Percentiles rank a stretch among this genome's conserved stretches.
These are phyloP conservation scores for Sicyos baderoa DNA, from an alignment of 306 rosid species.

Conservation along the genomic window DNA sequence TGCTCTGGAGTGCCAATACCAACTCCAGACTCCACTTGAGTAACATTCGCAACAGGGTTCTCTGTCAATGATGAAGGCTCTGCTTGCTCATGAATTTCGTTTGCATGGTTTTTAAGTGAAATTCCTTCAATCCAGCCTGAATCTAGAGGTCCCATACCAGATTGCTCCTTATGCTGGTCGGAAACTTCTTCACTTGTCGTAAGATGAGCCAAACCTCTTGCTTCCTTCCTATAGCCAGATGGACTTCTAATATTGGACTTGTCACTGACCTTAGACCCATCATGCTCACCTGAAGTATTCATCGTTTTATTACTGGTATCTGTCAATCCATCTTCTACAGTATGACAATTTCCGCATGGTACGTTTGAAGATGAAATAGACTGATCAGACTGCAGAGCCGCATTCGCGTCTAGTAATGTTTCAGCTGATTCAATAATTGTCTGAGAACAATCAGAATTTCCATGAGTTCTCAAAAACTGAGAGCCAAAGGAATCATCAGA, in stretches of 20 bases:
- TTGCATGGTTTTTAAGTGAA: constrained; percentile 21
- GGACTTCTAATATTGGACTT: constrained; percentile 23
- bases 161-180: constrained; percentile 25
- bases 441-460: constrained; percentile 34
- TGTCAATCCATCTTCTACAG: constrained; percentile 34
- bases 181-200: constrained; percentile 22
- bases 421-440: constrained; percentile 30
- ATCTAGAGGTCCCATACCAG: constrained; percentile 30
- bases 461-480: constrained; percentile 38
- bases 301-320: constrained; percentile 20
- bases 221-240: constrained; percentile 24
- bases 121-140: constrained; percentile 26
- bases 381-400: constrained; percentile 26
- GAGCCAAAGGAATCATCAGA: constrained; percentile 50
- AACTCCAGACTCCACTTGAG: constrained; percentile 29
- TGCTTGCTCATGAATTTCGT: constrained; percentile 13
- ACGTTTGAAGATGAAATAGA: constrained; percentile 27
- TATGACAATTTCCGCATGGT: constrained; percentile 20
- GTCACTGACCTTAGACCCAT: constrained; percentile 21
- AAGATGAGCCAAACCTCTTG: constrained; percentile 22
- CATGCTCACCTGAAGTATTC: constrained; percentile 28
- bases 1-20: constrained; percentile 35
- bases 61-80: constrained; percentile 27
- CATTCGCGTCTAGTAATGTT: constrained; percentile 33
- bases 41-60: constrained; percentile 22